Conservation (phyloP, 2,329 filamentous ascomycete genomes). For the Colletotrichum chlorophyti region DNA sequence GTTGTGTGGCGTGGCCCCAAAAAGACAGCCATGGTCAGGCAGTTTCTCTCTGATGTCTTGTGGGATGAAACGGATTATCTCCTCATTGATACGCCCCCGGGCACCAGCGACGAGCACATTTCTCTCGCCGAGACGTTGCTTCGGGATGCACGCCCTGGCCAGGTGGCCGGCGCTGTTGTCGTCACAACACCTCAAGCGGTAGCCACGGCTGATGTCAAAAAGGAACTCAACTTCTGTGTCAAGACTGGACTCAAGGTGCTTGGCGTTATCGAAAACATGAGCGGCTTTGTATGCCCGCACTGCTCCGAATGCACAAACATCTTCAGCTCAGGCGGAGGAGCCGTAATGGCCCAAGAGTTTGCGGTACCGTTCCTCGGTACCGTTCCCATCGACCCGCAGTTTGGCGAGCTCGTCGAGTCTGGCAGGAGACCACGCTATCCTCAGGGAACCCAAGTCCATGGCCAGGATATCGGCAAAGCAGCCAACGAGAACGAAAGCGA, state of each 20-base stretch:
- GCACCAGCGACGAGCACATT: constrained; percentile 97
- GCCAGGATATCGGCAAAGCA: constrained; percentile 54
- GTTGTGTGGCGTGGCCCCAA: constrained; percentile 98
- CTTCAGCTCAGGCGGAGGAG: constrained; percentile 89
- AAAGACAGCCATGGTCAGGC: constrained; percentile 98
- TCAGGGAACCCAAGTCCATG: constrained; percentile 68
- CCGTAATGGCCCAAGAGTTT: constrained; percentile 89
- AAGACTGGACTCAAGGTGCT: constrained; percentile 83
- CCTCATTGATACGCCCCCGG: constrained; percentile 93
- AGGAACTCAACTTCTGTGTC: constrained; percentile 90
- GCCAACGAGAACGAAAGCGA: constrained; percentile 33
- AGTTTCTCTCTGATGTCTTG: constrained; percentile 90
- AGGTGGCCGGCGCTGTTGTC: constrained; percentile 86
- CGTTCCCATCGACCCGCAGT: constrained; percentile 92
- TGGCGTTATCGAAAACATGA: constrained; percentile 97
- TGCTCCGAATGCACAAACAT: constrained; percentile 89
- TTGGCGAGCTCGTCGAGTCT: constrained; percentile 86
- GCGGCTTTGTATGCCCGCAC: constrained; percentile 82
- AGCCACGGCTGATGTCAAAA: constrained; percentile 90
- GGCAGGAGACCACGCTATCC: constrained; percentile 70
- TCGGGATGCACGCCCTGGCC: constrained; percentile 64
- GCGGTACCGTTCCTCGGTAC: constrained; percentile 82
- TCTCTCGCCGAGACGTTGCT: constrained; percentile 88
- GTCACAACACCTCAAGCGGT: constrained; percentile 97
- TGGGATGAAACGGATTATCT: constrained; percentile 92